Conservation (phyloP, 202 grass and related monocot genomes). For the Panicum virgatum region DNA sequence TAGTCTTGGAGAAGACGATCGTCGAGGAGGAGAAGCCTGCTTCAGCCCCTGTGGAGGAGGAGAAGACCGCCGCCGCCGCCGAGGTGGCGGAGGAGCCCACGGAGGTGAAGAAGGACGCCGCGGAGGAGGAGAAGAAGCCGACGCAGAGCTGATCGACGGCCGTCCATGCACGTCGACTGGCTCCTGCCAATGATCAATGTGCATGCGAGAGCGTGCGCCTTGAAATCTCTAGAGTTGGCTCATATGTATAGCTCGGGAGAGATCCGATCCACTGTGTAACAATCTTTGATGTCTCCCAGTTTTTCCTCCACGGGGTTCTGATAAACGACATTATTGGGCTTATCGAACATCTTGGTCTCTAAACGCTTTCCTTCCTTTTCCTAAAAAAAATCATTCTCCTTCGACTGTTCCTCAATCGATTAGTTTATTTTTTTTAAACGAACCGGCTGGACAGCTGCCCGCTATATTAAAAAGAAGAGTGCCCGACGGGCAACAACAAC, state of each 20-base stretch:
- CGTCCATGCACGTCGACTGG: not conserved
- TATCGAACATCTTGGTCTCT: not conserved
- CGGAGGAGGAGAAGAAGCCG: not conserved
- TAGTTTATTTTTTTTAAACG: too few species aligned
- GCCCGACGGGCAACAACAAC: too few species aligned
- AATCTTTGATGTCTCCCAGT: slow-evolving; percentile 3
- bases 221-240: slow-evolving; percentile 27
- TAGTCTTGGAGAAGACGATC: slow-evolving; percentile 27
- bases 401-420: not conserved
- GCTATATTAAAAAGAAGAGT: too few species aligned
- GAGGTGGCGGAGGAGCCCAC: not conserved
- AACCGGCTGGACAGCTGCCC: too few species aligned
- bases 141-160: not conserved
- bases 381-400: too few species aligned
- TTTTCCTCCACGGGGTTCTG: slow-evolving; percentile 31
- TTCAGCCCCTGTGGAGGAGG: not conserved
- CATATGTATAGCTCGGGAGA: not conserved
- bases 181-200: not conserved
- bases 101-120: not conserved
- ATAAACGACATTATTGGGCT: not conserved
- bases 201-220: not conserved
- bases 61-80: not conserved
- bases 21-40: slow-evolving; percentile 41
- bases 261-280: not conserved
- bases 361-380: not conserved